Base-by-base conservation (phyloP, 257 asterid genomes). In the Solanum chiquidenum region DNA sequence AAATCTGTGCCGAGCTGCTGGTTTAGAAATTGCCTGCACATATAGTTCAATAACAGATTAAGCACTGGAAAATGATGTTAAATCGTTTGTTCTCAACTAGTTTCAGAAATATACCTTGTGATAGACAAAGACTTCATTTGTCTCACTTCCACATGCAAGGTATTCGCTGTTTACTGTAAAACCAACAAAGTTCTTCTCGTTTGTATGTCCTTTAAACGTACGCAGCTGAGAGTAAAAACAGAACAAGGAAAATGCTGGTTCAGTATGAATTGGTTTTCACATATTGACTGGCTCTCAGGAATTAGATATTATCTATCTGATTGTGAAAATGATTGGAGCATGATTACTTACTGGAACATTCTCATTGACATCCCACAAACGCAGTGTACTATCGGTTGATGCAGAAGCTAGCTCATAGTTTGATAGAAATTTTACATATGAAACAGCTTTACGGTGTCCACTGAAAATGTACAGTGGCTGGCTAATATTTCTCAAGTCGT, bases 141-240 rank as follows among this genome's bases (percentile, higher is more conserved):
- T 95, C 91, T 96, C 99, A 5, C 99, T 96, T 34, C 99, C 99
- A 89, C 99, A 96, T 60, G 98, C 98, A 52, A 96, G 87, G 91
- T 96, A 95, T 76, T 96, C 96, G 10, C 91, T 88, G 90, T 93
- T 94, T 79, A 92, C 98, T 4, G 96, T 90, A 68, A 96, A 93
- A 44, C 99, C 98, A 21, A 96, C 99, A 84, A 95, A 95, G 85
- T 95, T 96, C 89, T 93, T 95, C 91, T 95, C 98, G 35, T 96
- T 95, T 40, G 94, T 89, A 88, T 96, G 99, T 80, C 98, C 99
- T 88, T 90, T 93, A 89, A 93, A 95, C 5, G 93, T 89, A 86
- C 98, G 98, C 68, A 93, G 92, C 99, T 96, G 93, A 86, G 86
- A 86, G 60, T 38, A 76, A 72, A 84, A 71, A 46, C n/a, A 49